These are phyloP conservation scores for Trichoderma koningiopsis DNA, from an alignment of 2,329 filamentous ascomycete genomes.

Conservation along the genomic window DNA sequence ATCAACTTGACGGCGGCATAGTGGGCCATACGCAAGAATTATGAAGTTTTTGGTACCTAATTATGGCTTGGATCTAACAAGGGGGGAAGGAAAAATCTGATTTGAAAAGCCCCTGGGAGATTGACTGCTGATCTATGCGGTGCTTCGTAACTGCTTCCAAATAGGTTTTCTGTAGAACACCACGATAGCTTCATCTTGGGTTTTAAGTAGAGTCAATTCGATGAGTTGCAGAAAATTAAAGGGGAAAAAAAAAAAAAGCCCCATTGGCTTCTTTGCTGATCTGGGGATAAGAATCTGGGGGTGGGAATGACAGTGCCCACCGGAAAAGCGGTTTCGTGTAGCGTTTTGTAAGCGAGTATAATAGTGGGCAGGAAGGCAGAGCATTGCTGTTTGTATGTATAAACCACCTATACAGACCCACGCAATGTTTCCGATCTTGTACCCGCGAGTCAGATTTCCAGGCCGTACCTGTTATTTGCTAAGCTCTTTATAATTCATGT, in stretches of 20 bases:
- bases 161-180: not conserved
- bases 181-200: not conserved
- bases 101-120: not conserved
- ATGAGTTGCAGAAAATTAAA: not conserved
- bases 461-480: not conserved
- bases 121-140: not conserved
- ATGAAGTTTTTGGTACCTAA: not conserved
- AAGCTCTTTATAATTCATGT: not conserved
- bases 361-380: not conserved
- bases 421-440: conserved; percentile 3
- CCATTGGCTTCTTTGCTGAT: not conserved
- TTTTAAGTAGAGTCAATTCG: not conserved
- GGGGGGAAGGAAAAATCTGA: not conserved
- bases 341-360: not conserved
- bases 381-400: not conserved
- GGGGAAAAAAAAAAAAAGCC: not conserved
- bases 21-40: not conserved
- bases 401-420: not conserved
- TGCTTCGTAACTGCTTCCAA: not conserved
- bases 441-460: not conserved
- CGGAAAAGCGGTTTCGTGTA: not conserved
- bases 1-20: not conserved
- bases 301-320: not conserved
- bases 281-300: not conserved
- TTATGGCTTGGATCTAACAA: not conserved